Percentiles rank a stretch among this genome's conserved stretches.
These are phyloP conservation scores for Chaetomium olivaceum DNA, from an alignment of 2,329 filamentous ascomycete species.

Conservation along the genomic window DNA sequence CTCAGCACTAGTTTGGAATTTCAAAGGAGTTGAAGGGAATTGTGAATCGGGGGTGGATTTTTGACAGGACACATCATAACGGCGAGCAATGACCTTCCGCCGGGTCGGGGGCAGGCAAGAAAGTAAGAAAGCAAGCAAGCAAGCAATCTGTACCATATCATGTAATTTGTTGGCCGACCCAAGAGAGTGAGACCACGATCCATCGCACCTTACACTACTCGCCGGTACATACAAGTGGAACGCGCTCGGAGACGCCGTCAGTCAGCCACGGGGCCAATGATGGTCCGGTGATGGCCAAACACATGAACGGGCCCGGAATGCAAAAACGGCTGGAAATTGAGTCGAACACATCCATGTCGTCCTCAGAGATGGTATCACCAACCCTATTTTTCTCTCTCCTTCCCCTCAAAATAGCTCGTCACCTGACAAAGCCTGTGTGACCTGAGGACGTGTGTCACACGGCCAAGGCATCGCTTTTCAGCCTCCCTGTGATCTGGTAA, in stretches of 20 bases:
- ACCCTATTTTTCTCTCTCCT: neutral
- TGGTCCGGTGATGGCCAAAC: neutral
- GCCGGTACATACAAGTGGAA: neutral
- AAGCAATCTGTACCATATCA: slow-evolving; percentile 24
- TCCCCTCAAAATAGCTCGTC: neutral
- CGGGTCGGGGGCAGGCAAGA: neutral
- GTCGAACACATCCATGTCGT: neutral
- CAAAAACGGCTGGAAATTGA: neutral
- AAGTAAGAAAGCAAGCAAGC: slow-evolving; percentile 4
- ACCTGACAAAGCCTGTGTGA: neutral
- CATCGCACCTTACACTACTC: neutral
- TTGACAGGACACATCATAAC: neutral
- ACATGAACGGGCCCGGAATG: neutral
- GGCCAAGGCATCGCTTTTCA: neutral
- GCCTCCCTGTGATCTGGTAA: too few relatives aligned
- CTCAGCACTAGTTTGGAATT: slow-evolving; percentile 69
- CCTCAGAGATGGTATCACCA: neutral
- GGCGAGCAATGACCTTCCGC: neutral
- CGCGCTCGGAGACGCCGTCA: neutral
- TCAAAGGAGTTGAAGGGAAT: neutral
- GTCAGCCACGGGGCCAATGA: neutral
- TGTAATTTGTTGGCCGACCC: slow-evolving; percentile 18
- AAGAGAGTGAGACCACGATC: slow-evolving; percentile 31
- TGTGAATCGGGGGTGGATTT: neutral
- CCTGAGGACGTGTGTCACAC: neutral